phyloP scores from a whole-genome alignment of 768 basidiomycete genomes.

The Lactarius trivialis region DNA sequence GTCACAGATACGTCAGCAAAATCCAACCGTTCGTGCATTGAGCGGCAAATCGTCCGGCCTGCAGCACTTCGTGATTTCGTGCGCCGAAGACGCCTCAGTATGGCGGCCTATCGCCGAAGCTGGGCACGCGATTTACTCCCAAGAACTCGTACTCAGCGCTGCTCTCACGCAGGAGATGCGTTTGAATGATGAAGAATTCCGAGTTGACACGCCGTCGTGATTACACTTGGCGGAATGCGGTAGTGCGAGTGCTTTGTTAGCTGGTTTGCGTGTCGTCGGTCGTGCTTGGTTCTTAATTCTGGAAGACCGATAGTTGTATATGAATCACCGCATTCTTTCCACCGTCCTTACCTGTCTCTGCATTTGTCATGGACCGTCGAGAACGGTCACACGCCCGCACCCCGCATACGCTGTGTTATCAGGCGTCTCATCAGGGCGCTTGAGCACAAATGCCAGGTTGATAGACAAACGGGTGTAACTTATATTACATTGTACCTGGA shows the following conservation, averaged over 20 bases:
- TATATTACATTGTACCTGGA: neutral
- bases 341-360: neutral
- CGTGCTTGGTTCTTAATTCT: slow-evolving; percentile 3
- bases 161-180: slow-evolving; percentile 62
- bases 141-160: slow-evolving; percentile 59
- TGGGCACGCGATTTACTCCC: slow-evolving; percentile 54
- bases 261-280: neutral
- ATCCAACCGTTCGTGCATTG: slow-evolving; percentile 50
- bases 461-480: neutral
- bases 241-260: neutral
- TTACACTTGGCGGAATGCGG: neutral
- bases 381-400: neutral
- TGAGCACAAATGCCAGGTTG: neutral
- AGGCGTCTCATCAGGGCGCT: neutral
- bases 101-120: slow-evolving; percentile 57
- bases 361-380: slow-evolving; percentile 8
- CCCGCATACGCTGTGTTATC: neutral
- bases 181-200: slow-evolving; percentile 41
- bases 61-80: slow-evolving; percentile 62
- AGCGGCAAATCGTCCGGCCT: slow-evolving; percentile 36
- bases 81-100: slow-evolving; percentile 51
- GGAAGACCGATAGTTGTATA: neutral
- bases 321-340: slow-evolving; percentile 7
- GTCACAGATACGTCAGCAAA: slow-evolving; percentile 37
- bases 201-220: slow-evolving; percentile 6